Evolutionary conservation across 1,139 yeast genomes (phyloP), one percentile per base, ranked within the genome.

Genomic region (Spathaspora jeffriesii): DNA sequence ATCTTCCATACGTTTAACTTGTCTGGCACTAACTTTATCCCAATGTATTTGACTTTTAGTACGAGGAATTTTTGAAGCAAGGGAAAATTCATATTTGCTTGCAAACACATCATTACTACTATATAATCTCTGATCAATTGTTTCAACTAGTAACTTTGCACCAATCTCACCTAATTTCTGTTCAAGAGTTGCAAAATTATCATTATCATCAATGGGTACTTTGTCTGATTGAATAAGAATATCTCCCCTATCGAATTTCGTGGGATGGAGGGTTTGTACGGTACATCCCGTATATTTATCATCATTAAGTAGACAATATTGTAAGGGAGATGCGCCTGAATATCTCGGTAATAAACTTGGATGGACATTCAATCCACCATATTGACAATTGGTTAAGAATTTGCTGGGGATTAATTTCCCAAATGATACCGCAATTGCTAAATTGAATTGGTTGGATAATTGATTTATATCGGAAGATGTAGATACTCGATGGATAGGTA

Each of bases 281-380:
- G 97, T 81, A 10, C 90, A 96, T 0, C 99, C 99, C 0, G 98
- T 85, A 25, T 48, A 53, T 1, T 53, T 40, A 53, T 87, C 93
- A 45, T 75, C 75, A 53, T 87, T 81, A 58, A 91, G 65, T 21
- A 95, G 64, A 0, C 97, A 85, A 52, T 82, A 78, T 54, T 93
- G 98, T 6, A 95, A 68, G 0, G 99, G 99, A 2, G 97, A 86
- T 0, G 98, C 84, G 0, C 99, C 99, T 1, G 92, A 79, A 59
- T 88, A 84, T 44, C 68, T 70, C 0, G 99, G 99, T 11, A 93
- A 73, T 15, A 92, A 64, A 0, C 97, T 90, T 0, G 99, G 99
- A 62, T 93, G 99, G 0, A 93, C 92, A 60, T 93, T 93, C 21
- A 93, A 60, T 0, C 97, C 96, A 0, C 93, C 92, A 59, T 66